These are phyloP conservation scores for Abelmoschus esculentus DNA, from an alignment of 345 rosid species.

Conservation along the genomic window DNA sequence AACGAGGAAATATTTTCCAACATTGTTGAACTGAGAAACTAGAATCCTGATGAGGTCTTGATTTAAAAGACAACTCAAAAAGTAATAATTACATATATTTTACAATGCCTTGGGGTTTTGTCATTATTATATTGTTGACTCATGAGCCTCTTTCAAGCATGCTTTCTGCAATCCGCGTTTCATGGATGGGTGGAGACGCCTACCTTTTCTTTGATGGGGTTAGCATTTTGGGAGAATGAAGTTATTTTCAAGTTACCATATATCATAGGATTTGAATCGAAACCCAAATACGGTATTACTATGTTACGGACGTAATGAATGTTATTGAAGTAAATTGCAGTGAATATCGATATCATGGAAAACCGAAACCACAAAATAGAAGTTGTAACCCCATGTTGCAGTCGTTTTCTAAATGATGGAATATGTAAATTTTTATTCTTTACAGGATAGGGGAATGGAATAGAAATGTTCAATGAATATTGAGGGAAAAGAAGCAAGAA, in stretches of 20 bases:
- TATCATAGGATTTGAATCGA: neutral
- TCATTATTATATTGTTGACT: slow-evolving; percentile 8
- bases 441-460: neutral
- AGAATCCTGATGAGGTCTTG: neutral
- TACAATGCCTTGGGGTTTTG: neutral
- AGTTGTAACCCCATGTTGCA: neutral
- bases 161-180: slow-evolving; percentile 8
- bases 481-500: too few species aligned
- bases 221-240: neutral
- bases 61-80: neutral
- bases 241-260: neutral
- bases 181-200: slow-evolving; percentile 12
- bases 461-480: slow-evolving; percentile 10
- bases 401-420: neutral
- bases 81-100: neutral
- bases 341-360: neutral
- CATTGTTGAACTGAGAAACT: neutral
- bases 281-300: neutral
- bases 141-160: slow-evolving; percentile 2
- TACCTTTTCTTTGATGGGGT: slow-evolving; percentile 1
- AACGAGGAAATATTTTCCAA: neutral
- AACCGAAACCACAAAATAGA: too few species aligned
- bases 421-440: neutral
- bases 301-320: neutral
- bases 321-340: neutral